phyloP scores from a whole-genome alignment of 2,329 filamentous ascomycete genomes.

The Xylaria sp. region DNA sequence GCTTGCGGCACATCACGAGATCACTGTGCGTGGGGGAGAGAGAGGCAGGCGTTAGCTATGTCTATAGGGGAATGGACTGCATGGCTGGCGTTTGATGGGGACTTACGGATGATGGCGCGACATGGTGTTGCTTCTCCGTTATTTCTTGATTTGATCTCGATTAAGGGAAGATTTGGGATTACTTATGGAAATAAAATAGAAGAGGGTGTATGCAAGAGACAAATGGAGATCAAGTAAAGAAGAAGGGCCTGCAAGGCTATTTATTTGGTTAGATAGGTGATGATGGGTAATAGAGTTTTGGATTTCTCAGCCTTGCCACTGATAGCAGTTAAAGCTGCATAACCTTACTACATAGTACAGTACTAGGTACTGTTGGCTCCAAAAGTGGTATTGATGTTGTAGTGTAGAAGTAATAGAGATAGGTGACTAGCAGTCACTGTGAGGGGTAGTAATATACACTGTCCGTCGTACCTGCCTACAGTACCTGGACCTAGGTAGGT shows the following conservation, averaged over 20 bases:
- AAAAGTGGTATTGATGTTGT: too few relatives aligned
- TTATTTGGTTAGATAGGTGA: neutral
- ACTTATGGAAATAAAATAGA: neutral
- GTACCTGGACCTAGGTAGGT: too few relatives aligned
- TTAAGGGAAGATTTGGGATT: neutral
- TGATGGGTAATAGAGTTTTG: constrained; percentile 38
- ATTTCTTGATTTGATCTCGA: neutral
- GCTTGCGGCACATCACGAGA: constrained; percentile 99
- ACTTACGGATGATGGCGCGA: constrained; percentile 52
- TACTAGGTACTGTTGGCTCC: too few relatives aligned
- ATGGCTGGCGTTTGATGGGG: constrained; percentile 49
- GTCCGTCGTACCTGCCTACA: too few relatives aligned
- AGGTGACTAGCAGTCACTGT: too few relatives aligned
- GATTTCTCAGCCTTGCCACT: constrained; percentile 61
- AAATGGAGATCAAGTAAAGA: neutral
- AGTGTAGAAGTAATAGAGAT: too few relatives aligned
- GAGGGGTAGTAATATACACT: too few relatives aligned
- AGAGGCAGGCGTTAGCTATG: constrained; percentile 31
- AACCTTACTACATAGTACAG: neutral
- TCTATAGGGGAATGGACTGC: neutral
- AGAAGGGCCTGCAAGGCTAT: constrained; percentile 11
- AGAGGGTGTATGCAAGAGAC: neutral
- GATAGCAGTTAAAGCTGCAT: constrained; percentile 10
- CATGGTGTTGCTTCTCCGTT: constrained; percentile 40
- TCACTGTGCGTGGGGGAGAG: constrained; percentile 67